Evolutionary conservation across 176 grass and related monocot genomes (phyloP).

Genomic region (Chrysopogon serrulatus): DNA sequence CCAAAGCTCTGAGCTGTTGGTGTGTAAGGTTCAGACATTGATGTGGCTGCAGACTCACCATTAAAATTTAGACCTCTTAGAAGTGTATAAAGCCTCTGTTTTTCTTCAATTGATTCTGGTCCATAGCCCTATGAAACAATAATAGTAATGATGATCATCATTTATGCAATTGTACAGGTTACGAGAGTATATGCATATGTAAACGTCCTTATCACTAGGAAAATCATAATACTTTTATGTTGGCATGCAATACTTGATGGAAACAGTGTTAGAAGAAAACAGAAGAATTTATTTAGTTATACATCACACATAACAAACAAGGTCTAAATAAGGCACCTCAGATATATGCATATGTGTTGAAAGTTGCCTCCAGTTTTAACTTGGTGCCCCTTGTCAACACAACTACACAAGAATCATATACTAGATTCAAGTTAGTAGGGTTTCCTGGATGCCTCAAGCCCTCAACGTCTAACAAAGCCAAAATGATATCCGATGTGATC

Average conservation of each 20-base stretch:
- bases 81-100: conserved; percentile 81
- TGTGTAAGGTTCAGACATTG: conserved; percentile 64
- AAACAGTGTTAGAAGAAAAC: background rate
- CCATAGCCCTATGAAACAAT: conserved; percentile 85
- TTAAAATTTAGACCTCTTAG: conserved; percentile 91
- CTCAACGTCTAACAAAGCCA: background rate
- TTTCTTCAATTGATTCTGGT: conserved; percentile 89
- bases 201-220: background rate
- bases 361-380: background rate
- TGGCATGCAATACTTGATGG: background rate
- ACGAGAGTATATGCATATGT: background rate
- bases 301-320: background rate
- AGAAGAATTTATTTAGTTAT: background rate
- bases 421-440: background rate
- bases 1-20: conserved; percentile 69
- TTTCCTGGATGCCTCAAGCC: background rate
- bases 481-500: background rate
- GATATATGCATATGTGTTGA: background rate
- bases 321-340: background rate
- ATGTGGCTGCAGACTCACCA: conserved; percentile 49
- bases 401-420: background rate
- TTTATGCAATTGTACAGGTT: background rate
- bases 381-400: background rate
- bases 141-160: conserved; percentile 5
- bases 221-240: background rate